Percentiles rank a stretch among this genome's conserved stretches.
Evolutionary conservation across 768 basidiomycete genomes (phyloP).

Genomic region (Pisolithus sp.): DNA sequence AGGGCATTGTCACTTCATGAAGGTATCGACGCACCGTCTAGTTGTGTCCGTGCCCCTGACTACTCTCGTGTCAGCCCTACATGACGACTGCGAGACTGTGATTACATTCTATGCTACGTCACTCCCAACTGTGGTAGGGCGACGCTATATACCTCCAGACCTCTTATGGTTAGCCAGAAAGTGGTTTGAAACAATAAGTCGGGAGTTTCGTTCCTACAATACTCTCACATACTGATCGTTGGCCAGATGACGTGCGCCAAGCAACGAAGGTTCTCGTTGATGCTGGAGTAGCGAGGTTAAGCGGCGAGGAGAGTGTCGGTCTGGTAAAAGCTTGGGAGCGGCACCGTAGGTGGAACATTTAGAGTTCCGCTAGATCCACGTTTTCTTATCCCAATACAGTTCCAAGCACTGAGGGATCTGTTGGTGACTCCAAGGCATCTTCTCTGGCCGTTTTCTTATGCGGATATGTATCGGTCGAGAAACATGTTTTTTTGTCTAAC

Average conservation of each 20-base stretch:
- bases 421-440: conserved; percentile 51
- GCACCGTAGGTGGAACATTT: conserved; percentile 39
- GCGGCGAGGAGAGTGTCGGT: conserved; percentile 57
- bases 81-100: conserved; percentile 63
- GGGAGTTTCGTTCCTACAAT: not conserved
- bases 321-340: conserved; percentile 62
- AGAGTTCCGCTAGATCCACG: not conserved
- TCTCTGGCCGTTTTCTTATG: conserved; percentile 75
- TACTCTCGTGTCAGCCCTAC: conserved; percentile 42
- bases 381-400: conserved; percentile 34
- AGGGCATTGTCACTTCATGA: conserved; percentile 70
- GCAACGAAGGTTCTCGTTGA: conserved; percentile 78
- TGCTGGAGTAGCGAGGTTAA: conserved; percentile 57
- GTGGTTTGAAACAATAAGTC: conserved; percentile 76
- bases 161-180: conserved; percentile 64
- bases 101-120: conserved; percentile 78
- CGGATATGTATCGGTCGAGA: conserved; percentile 77
- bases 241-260: conserved; percentile 64
- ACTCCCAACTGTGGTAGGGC: conserved; percentile 55
- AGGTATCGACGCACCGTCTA: conserved; percentile 34
- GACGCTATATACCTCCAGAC: conserved; percentile 58
- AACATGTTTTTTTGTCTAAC: conserved; percentile 67
- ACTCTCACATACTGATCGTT: conserved; percentile 5
- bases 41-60: not conserved
- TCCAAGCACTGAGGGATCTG: conserved; percentile 41